Evolutionary conservation across 192 early-diverging fungal genomes (phyloP).

Genomic region (Funneliformis geosporum): DNA sequence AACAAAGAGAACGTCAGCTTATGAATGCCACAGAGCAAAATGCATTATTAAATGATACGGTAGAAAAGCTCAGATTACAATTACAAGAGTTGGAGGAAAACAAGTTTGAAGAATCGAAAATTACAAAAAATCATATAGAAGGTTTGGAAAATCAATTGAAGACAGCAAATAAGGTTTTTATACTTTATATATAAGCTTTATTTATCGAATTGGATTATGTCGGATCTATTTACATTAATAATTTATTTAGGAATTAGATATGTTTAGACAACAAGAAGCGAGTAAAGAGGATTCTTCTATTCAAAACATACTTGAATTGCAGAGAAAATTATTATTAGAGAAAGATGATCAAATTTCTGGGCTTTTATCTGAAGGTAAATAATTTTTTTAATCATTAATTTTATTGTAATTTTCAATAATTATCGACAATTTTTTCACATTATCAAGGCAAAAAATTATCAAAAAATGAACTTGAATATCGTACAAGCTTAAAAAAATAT

Average conservation of each 20-base stretch:
- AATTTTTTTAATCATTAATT: background rate
- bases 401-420: background rate
- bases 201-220: background rate
- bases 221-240: background rate
- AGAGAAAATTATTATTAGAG: constrained; percentile 30
- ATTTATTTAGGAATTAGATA: background rate
- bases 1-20: constrained; percentile 43
- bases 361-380: constrained; percentile 41
- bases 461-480: background rate
- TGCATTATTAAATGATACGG: constrained; percentile 42
- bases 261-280: constrained; percentile 6
- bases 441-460: background rate
- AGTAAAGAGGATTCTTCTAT: constrained; percentile 2
- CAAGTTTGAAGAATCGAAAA: constrained; percentile 18
- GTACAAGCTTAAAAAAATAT: background rate
- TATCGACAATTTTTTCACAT: background rate
- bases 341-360: constrained; percentile 48
- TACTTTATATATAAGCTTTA: background rate
- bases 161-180: background rate
- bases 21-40: constrained; percentile 43
- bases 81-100: constrained; percentile 29
- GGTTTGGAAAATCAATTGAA: constrained; percentile 28
- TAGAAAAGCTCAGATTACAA: constrained; percentile 34
- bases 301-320: constrained; percentile 37
- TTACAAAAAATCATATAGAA: constrained; percentile 15